Evolutionary conservation across 1,139 yeast genomes (phyloP), one percentile per base, ranked within the genome.

Genomic region (Suhomyces bolitotheri): DNA sequence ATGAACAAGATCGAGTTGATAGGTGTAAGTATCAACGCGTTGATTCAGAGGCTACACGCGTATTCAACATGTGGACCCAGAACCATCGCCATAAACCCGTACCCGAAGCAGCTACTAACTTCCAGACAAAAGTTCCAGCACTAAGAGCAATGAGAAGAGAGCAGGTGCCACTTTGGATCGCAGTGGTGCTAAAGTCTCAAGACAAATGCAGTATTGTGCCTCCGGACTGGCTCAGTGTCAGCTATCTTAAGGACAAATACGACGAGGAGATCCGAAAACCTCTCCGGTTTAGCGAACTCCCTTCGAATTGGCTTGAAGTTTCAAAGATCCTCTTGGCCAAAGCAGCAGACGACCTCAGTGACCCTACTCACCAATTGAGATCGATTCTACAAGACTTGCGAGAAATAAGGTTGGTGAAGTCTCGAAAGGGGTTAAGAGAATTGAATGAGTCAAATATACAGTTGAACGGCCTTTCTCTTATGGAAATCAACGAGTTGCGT

Each of bases 401-500:
- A 30, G 98, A 92, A 60, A 73, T 89, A 10, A 66, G 98, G 30
- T 77, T 82, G 49, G 78, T 86, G 19, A 92, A 92, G 56, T 81
- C 90, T 2, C 71, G 94, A 31, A 79, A 80, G 36, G 97, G 97
- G 50, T 65, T 92, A 33, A 63, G 71, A 30, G 82, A 82, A 48
- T 66, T 92, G 45, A 90, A 92, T 61, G 95, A 87, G 47, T 78
- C 86, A 16, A 87, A 89, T 60, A 71, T 92, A 41, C 89, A 82
- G 47, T 70, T 92, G 61, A 92, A 89, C 50, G 90, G 94, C 22
- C 62, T 92, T 36, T 85, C 96, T 2, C 58, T 81, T 25, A 57
- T 89, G 71, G 98, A 92, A 57, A 80, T 92, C 45, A 89, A 89
- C 56, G 97, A 89, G 54, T 66, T 90, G 32, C 63, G 97, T 44